A percentile compares a stretch with the other conserved stretches of the same genome.
These are phyloP conservation scores for Malassezia caprae DNA, from an alignment of 1,284 basidiomycete genomes.

Conservation along the genomic window DNA sequence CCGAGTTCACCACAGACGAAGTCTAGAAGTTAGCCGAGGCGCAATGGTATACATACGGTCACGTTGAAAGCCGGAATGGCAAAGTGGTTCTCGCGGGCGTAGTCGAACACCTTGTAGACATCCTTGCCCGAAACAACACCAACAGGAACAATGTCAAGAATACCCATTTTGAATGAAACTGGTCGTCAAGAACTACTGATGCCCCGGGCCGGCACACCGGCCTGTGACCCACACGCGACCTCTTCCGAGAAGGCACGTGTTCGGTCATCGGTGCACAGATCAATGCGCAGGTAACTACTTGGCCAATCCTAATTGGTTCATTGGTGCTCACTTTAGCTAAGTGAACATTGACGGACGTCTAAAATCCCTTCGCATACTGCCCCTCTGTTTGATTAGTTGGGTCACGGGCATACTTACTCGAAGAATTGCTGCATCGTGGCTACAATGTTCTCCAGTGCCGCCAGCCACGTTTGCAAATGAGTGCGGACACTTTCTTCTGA, in stretches of 20 bases:
- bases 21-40: constrained; percentile 13
- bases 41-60: constrained; percentile 17
- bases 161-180: constrained; percentile 25
- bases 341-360: background rate
- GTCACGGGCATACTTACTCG: constrained; percentile 22
- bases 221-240: background rate
- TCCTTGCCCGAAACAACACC: constrained; percentile 47
- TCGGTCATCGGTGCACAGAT: background rate
- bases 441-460: constrained; percentile 63
- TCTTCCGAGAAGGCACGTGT: background rate
- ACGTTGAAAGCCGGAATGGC: constrained; percentile 48
- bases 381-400: constrained; percentile 16
- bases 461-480: constrained; percentile 69
- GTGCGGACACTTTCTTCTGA: constrained; percentile 61
- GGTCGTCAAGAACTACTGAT: background rate
- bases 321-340: background rate
- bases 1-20: constrained; percentile 42
- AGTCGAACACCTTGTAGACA: constrained; percentile 48
- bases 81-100: constrained; percentile 44
- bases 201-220: background rate
- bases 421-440: constrained; percentile 62
- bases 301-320: background rate
- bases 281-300: background rate
- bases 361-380: constrained; percentile 37
- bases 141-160: constrained; percentile 43